These are phyloP conservation scores for Ogataea populi-albae DNA, from an alignment of 805 yeast species.

Conservation along the genomic window DNA sequence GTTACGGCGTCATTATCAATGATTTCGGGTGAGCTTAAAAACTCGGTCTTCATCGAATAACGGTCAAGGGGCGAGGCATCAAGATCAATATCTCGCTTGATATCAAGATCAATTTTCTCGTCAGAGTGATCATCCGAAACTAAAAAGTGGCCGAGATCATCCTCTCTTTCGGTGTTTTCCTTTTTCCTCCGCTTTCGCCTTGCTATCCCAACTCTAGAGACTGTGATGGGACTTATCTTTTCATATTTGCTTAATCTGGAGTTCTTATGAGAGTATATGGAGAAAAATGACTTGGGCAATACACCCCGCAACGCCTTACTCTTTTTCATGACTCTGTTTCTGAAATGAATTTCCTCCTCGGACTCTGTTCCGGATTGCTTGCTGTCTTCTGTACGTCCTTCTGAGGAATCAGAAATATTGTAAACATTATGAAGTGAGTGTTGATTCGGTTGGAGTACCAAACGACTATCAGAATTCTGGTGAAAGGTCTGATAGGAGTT, in stretches of 20 bases:
- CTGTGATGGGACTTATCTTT: not conserved
- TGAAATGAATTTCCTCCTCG: slow-evolving; percentile 19
- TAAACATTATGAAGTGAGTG: not conserved
- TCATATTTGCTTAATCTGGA: not conserved
- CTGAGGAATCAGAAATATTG: slow-evolving; percentile 7
- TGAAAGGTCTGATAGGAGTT: not conserved
- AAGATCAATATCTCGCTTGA: too few relatives aligned
- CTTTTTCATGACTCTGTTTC: slow-evolving; percentile 20
- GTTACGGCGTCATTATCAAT: slow-evolving; percentile 2
- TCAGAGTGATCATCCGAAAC: slow-evolving; percentile 11
- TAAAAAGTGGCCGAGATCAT: slow-evolving; percentile 12
- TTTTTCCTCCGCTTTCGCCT: slow-evolving; percentile 22
- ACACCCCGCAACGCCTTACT: slow-evolving; percentile 26
- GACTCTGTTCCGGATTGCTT: slow-evolving; percentile 1
- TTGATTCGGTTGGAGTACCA: not conserved
- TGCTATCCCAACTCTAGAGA: not conserved
- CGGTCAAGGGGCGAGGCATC: not conserved
- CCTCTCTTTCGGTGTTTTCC: slow-evolving; percentile 3
- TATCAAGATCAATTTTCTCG: slow-evolving; percentile 5
- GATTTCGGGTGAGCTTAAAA: not conserved
- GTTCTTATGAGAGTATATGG: slow-evolving; percentile 8
- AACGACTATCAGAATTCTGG: not conserved
- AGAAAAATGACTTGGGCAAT: slow-evolving; percentile 26
- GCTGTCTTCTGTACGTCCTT: slow-evolving; percentile 4
- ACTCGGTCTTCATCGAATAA: not conserved